Evolutionary conservation across 2,329 filamentous ascomycete genomes (phyloP), one percentile per base, ranked within the genome.

Genomic region (Nemania abortiva): DNA sequence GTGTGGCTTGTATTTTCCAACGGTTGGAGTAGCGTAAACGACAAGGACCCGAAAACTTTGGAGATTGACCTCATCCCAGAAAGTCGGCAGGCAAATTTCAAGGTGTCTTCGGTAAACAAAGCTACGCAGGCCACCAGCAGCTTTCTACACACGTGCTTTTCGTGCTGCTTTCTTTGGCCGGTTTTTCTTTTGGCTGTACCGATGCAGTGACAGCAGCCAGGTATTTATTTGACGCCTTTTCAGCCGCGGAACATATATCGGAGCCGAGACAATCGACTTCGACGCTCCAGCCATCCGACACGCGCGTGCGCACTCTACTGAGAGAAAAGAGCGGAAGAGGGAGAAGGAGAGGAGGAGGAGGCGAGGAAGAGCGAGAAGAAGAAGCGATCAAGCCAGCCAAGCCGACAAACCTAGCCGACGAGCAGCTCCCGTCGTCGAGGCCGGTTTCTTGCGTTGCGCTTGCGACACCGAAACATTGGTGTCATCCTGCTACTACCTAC

Each of bases 211-310:
- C 34, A 13, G 62, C 61, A 55, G 56, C 22, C 52, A 29, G 10
- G 22, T 59, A 56, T 56, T 56, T 49, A 29, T 39, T 59, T 53
- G 55, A 65, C 18, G 52, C 56, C 57, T 50, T 57, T 56, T 54
- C 57, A 59, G 55, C 61, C 31, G 52, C 66, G 73, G 73, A 74
- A 73, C 67, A 71, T 72, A 70, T 63, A 72, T 71, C 70, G 72
- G 74, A 76, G 70, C 71, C 72, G 64, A 68, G n/a, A n/a, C 64
- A 70, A 65, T 63, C 57, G 56, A 52, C 65, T 69, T 66, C 69
- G 70, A 62, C 68, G 66, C 68, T 68, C 57, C 9, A 47, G 45
- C 45, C 66, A 53, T 13, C 56, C 63, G 52, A 71, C 70, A 66
- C 70, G 67, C 67, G 39, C 72, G 11, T 15, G 69, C 67, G 63